Conservation (phyloP, 1,139 yeast species). For the Scheffersomyces parashehatae region DNA sequence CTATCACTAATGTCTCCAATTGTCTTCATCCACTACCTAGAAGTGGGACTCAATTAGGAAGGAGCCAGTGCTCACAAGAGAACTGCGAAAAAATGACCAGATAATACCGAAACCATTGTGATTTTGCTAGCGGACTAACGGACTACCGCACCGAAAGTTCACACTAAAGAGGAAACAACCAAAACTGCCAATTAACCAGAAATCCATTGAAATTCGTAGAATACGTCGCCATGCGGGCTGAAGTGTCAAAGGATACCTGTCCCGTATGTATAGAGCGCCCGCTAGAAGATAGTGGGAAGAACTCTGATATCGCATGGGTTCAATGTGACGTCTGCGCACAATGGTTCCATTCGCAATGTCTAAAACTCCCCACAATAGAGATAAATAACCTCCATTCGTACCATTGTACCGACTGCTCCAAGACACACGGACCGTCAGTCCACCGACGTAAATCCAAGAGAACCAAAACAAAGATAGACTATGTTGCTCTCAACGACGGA, state of each 20-base stretch:
- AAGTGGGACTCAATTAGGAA: no score
- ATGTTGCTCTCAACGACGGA: constrained; percentile 79
- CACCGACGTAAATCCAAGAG: constrained; percentile 59
- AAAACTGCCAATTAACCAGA: no score
- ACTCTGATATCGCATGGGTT: constrained; percentile 47
- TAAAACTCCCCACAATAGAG: constrained; percentile 36
- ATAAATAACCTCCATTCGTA: constrained; percentile 45
- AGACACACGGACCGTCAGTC: constrained; percentile 52
- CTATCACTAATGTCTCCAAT: no score
- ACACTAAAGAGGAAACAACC: no score
- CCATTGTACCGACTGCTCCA: constrained; percentile 56
- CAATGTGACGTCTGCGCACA: constrained; percentile 59
- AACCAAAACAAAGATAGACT: constrained; percentile 59
- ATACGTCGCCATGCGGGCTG: no score
- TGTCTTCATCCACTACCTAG: no score
- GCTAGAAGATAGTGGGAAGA: constrained; percentile 14
- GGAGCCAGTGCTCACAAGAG: no score
- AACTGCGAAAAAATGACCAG: no score
- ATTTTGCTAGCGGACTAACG: no score
- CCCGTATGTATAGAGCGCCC: constrained; percentile 21
- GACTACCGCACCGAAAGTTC: no score
- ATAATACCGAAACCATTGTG: no score
- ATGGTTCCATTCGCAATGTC: constrained; percentile 65
- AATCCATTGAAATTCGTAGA: no score
- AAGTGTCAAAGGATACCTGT: constrained; percentile 16